Percentiles rank a stretch among this genome's conserved stretches.
Evolutionary conservation across 2,329 filamentous ascomycete species (phyloP).

Genomic region (Daldinia sp.): DNA sequence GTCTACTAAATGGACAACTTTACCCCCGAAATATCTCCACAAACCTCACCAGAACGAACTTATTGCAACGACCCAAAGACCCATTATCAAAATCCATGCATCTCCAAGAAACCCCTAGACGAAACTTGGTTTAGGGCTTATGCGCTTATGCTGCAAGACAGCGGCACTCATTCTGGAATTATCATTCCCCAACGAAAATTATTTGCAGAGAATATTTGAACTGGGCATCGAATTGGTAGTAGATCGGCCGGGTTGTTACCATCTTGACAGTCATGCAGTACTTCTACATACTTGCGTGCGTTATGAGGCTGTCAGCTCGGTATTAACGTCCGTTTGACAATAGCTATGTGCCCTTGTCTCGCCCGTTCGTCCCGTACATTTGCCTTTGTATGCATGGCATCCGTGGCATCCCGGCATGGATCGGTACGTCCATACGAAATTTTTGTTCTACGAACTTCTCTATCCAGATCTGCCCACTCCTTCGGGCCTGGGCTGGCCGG

Average conservation of each 20-base stretch:
- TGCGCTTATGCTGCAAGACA: neutral
- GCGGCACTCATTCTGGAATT: slow-evolving; percentile 9
- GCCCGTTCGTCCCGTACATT: too few species aligned
- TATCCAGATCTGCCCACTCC: slow-evolving; percentile 7
- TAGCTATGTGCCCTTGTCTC: neutral
- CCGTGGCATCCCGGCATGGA: neutral
- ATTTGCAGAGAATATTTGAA: slow-evolving; percentile 7
- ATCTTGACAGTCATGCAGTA: neutral
- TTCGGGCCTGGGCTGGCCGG: slow-evolving; percentile 26
- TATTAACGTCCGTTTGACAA: neutral
- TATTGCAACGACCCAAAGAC: neutral
- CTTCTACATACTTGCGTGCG: neutral
- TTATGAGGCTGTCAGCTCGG: neutral
- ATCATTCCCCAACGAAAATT: neutral
- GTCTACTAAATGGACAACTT: neutral
- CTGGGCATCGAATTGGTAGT: too few species aligned
- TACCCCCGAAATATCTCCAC: neutral
- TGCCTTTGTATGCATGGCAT: neutral
- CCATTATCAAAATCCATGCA: neutral
- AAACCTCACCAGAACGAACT: neutral
- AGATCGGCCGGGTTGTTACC: neutral
- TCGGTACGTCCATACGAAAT: neutral
- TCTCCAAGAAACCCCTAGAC: neutral
- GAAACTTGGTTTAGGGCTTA: slow-evolving; percentile 26
- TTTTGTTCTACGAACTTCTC: neutral